Conservation (phyloP, 371 early-diverging fungal genomes). For the Mucor piriformis region DNA sequence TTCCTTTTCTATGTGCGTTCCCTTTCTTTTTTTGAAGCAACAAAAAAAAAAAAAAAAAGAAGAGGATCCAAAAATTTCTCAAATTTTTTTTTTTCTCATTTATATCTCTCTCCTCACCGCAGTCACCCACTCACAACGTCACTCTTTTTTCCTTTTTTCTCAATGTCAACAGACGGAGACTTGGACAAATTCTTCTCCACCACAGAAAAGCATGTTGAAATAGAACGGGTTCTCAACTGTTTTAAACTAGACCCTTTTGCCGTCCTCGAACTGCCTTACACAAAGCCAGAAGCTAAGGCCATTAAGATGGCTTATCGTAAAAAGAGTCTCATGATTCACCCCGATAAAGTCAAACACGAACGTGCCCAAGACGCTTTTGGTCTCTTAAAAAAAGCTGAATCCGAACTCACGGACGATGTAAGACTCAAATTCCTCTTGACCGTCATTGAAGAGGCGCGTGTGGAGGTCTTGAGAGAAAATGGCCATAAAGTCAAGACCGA, state of each 20-base stretch:
- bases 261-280: constrained; percentile 74
- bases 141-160: neutral
- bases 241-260: constrained; percentile 83
- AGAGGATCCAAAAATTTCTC: too few species aligned
- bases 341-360: constrained; percentile 84
- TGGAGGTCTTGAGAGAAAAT: constrained; percentile 57
- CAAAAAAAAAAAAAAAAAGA: too few species aligned
- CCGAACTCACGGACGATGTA: constrained; percentile 70
- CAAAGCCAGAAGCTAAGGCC: constrained; percentile 56
- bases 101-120: neutral
- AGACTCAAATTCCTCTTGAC: constrained; percentile 60
- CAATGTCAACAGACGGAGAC: constrained; percentile 45
- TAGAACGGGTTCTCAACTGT: constrained; percentile 81
- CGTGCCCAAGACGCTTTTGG: constrained; percentile 85
- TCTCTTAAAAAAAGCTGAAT: constrained; percentile 83
- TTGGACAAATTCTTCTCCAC: constrained; percentile 70
- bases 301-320: constrained; percentile 80
- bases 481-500: constrained; percentile 47
- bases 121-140: neutral
- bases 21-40: too few species aligned
- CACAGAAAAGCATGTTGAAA: constrained; percentile 76
- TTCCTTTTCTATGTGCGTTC: too few species aligned
- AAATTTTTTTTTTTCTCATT: neutral
- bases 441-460: constrained; percentile 72
- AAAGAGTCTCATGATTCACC: constrained; percentile 88